Base-by-base conservation (phyloP, 2,329 filamentous ascomycete genomes). In the Aaosphaeria pasadenensis region DNA sequence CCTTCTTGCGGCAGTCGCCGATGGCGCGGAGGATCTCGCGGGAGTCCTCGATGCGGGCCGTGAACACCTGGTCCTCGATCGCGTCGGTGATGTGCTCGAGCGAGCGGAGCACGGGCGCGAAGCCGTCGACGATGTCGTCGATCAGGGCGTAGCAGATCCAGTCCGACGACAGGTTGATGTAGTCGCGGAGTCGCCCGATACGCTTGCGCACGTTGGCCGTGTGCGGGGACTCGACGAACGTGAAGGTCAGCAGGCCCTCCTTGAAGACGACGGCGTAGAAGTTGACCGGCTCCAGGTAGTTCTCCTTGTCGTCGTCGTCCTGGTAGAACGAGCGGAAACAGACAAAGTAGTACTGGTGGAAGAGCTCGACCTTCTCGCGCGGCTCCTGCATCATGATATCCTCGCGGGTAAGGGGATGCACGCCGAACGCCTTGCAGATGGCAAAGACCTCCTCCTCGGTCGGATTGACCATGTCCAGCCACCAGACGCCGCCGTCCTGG, bases 111-210 rank as follows among this genome's bases (percentile, higher is more conserved):
- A 91, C 85, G 11, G 92, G 92, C 0, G 88, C 91, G 63, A 97
- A 99, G 24, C 85, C 89, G 74, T 99, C 94, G 51, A 97, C 94
- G 64, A 99, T 99, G 66, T 99, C 90, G 71, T 99, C 94, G 67
- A 99, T 97, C 64, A 99, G 80, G 39, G 94, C 94, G 67, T 99
- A 99, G 77, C 94, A 99, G 59, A 97, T 95, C 92, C 95, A 99
- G 72, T 99, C 94, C 58, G 91, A 91, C 66, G 90, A 95, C 36
- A 99, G 80, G 52, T 91, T 86, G 60, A 97, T 88, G 64, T 96
- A 97, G 65, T 99, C 94, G 64, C 95, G 92, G 47, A 99, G 79
- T 58, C 90, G 88, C 28, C 89, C 86, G 62, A 99, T 97, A 71
- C 94, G 85, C 77, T 88, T 91, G 56, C 92, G 85, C 29, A 99